These are phyloP conservation scores for Leucocoprinus sp. DNA, from an alignment of 768 basidiomycete genomes.

Conservation along the genomic window DNA sequence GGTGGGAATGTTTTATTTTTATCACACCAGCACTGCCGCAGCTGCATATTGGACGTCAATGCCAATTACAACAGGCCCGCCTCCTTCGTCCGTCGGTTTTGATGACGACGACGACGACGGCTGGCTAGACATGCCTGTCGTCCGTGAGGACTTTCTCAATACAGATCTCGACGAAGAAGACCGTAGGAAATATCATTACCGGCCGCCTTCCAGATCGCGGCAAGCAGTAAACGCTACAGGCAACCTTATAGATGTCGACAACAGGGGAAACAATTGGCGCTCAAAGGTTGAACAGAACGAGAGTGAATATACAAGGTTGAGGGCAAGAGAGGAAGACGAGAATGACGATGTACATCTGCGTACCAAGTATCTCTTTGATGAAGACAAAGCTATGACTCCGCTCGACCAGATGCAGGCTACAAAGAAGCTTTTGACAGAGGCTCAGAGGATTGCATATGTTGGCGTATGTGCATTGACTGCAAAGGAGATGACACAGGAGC, in stretches of 20 bases:
- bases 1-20: too few relatives aligned
- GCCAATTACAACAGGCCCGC: conserved; percentile 21
- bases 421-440: conserved; percentile 92
- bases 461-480: conserved; percentile 84
- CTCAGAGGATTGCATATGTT: conserved; percentile 96
- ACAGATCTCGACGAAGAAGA: conserved; percentile 82
- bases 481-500: conserved; percentile 66
- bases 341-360: conserved; percentile 91
- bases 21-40: background rate
- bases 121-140: conserved; percentile 92
- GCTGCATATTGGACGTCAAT: conserved; percentile 10
- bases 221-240: conserved; percentile 49
- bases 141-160: conserved; percentile 58
- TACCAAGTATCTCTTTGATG: conserved; percentile 93
- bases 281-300: conserved; percentile 77
- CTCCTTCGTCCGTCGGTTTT: conserved; percentile 30
- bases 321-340: conserved; percentile 87
- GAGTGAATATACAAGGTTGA: conserved; percentile 87
- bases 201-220: conserved; percentile 32
- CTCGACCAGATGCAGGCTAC: conserved; percentile 98
- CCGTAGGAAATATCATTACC: conserved; percentile 77
- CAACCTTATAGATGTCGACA: conserved; percentile 76
- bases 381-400: conserved; percentile 98
- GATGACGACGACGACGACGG: conserved; percentile 71
- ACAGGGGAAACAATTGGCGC: conserved; percentile 75